Evolutionary conservation across 192 early-diverging fungal genomes (phyloP).

Genomic region (Phlyctochytrium arcticum): DNA sequence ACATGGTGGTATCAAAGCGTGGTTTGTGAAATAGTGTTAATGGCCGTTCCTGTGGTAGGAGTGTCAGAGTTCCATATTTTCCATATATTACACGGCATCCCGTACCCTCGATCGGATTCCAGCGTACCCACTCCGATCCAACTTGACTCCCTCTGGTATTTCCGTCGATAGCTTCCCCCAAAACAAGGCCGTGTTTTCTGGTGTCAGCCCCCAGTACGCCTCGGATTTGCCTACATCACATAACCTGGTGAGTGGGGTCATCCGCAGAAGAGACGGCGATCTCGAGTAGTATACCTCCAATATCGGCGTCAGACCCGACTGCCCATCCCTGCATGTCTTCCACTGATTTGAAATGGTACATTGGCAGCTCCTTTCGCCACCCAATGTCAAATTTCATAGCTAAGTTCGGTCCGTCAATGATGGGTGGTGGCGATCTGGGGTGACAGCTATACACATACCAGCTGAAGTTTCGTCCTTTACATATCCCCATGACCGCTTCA

Average conservation of each 20-base stretch:
- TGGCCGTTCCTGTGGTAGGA: constrained; percentile 49
- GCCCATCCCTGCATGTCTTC: constrained; percentile 71
- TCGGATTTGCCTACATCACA: constrained; percentile 65
- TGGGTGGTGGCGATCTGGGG: not conserved
- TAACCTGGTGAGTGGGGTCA: not conserved
- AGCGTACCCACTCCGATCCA: constrained; percentile 87
- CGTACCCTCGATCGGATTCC: constrained; percentile 74
- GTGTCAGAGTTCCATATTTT: too few species aligned
- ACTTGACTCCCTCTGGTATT: constrained; percentile 65
- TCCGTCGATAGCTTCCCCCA: constrained; percentile 78
- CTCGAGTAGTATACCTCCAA: constrained; percentile 66
- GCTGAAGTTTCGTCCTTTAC: constrained; percentile 27
- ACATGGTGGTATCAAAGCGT: constrained; percentile 80
- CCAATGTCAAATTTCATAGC: constrained; percentile 23
- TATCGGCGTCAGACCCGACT: constrained; percentile 86
- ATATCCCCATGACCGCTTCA: constrained; percentile 31
- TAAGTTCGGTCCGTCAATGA: not conserved
- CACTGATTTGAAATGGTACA: constrained; percentile 60
- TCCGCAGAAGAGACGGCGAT: not conserved
- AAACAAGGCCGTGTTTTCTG: constrained; percentile 59
- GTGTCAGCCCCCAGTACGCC: constrained; percentile 71
- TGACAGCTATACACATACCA: not conserved
- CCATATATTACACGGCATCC: too few species aligned
- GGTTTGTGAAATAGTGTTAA: constrained; percentile 71
- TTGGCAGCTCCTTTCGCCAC: constrained; percentile 68